Evolutionary conservation across 495 filamentous ascomycete species (phyloP).

Genomic region (Penicillium coprophilum): DNA sequence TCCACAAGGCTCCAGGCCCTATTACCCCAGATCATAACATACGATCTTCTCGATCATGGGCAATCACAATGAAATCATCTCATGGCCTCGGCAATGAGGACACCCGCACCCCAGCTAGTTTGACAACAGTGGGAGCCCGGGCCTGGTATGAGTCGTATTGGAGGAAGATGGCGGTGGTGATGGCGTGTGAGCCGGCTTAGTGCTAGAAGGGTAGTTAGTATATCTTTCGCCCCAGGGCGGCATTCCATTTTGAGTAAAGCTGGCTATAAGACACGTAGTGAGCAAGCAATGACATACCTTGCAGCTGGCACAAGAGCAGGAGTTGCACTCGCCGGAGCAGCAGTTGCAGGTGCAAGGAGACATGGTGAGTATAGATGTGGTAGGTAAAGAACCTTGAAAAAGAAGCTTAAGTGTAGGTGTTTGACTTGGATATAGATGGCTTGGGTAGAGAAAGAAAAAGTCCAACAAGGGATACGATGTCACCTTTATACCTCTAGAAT

Average conservation of each 20-base stretch:
- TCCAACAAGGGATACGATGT: constrained; percentile 6
- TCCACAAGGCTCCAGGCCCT: constrained; percentile 20
- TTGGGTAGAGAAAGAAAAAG: constrained; percentile 9
- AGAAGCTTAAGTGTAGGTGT: not conserved
- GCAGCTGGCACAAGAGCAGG: constrained; percentile 45
- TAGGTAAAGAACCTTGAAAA: constrained; percentile 22
- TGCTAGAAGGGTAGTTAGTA: constrained; percentile 29
- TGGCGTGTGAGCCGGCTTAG: constrained; percentile 27
- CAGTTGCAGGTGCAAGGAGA: constrained; percentile 48
- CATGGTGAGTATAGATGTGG: constrained; percentile 34
- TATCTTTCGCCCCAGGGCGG: not conserved
- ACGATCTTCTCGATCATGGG: constrained; percentile 13
- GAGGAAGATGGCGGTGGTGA: constrained; percentile 28
- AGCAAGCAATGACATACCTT: constrained; percentile 25
- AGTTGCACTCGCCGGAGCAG: constrained; percentile 45
- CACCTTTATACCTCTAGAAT: constrained; percentile 22
- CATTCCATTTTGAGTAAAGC: not conserved
- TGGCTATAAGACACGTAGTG: not conserved
- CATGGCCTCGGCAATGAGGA: constrained; percentile 7
- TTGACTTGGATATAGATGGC: constrained; percentile 8
- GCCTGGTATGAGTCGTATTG: constrained; percentile 29
- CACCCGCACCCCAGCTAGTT: constrained; percentile 16
- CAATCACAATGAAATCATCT: constrained; percentile 1
- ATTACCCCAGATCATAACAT: constrained; percentile 6
- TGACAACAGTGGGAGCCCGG: constrained; percentile 28